Percentiles rank a stretch among this genome's conserved stretches.
These are phyloP conservation scores for Glonium stellatum DNA, from an alignment of 495 filamentous ascomycete species.

Conservation along the genomic window DNA sequence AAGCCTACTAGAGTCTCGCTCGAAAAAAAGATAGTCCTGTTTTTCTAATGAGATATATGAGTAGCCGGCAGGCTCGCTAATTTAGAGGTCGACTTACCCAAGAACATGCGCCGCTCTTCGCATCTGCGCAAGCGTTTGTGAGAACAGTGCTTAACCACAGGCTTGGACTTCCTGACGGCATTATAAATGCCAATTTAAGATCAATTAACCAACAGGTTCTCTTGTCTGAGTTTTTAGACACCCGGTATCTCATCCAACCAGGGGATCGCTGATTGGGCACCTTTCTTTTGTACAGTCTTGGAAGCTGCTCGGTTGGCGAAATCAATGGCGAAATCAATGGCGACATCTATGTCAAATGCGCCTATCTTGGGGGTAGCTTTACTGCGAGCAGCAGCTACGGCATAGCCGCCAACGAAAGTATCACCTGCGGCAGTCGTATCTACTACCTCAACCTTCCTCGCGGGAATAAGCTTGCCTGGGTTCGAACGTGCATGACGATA, in stretches of 20 bases:
- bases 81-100: no score
- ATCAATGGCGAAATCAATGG: constrained; percentile 61
- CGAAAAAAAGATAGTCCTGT: no score
- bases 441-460: constrained; percentile 60
- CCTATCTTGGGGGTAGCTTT: constrained; percentile 42
- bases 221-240: no score
- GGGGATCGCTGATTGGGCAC: constrained; percentile 84
- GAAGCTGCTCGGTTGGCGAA: constrained; percentile 69
- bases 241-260: constrained; percentile 66
- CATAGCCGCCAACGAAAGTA: constrained; percentile 87
- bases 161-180: no score
- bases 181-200: no score
- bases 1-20: no score
- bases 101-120: no score
- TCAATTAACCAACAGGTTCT: no score
- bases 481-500: constrained; percentile 7
- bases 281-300: constrained; percentile 65
- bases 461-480: constrained; percentile 35
- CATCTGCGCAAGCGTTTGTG: no score
- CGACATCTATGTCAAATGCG: constrained; percentile 33
- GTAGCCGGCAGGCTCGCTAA: no score
- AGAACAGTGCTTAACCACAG: no score
- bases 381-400: constrained; percentile 52
- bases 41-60: no score
- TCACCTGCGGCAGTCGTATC: constrained; percentile 95